Evolutionary conservation across 805 yeast genomes (phyloP).

Genomic region (Ogataea neopini): DNA sequence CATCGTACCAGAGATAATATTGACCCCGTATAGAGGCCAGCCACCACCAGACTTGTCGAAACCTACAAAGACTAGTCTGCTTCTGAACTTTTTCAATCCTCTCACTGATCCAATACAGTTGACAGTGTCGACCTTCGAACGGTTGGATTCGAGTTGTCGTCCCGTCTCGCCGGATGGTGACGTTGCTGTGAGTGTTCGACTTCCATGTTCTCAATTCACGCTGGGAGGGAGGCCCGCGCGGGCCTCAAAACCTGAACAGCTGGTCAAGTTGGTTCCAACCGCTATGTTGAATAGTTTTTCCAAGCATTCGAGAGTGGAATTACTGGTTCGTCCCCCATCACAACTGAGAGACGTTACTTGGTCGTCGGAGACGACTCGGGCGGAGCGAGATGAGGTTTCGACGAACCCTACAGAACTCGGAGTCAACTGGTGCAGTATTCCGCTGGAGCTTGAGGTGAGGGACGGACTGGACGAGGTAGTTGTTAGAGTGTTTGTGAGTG

Average conservation of each 20-base stretch:
- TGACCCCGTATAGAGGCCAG: slow-evolving; percentile 9
- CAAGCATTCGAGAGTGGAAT: slow-evolving; percentile 33
- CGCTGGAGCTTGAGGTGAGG: slow-evolving; percentile 18
- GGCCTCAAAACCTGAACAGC: slow-evolving; percentile 9
- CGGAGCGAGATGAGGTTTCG: background rate
- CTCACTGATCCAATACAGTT: slow-evolving; percentile 10
- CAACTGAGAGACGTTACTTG: slow-evolving; percentile 10
- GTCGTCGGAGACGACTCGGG: background rate
- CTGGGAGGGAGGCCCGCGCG: slow-evolving; percentile 18
- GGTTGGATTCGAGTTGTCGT: slow-evolving; percentile 5
- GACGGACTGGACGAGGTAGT: background rate
- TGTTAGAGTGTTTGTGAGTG: slow-evolving; percentile 24
- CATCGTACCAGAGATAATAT: slow-evolving; percentile 25
- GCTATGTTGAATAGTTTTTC: slow-evolving; percentile 29
- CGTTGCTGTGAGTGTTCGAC: slow-evolving; percentile 3
- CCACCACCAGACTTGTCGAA: background rate
- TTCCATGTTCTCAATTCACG: slow-evolving; percentile 26
- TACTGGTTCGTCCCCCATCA: slow-evolving; percentile 27
- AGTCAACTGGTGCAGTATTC: slow-evolving; percentile 33
- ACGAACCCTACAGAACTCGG: slow-evolving; percentile 25
- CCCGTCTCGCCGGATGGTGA: background rate
- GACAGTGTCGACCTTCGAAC: slow-evolving; percentile 16
- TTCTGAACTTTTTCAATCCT: slow-evolving; percentile 21
- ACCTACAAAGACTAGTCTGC: slow-evolving; percentile 3
- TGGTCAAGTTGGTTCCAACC: slow-evolving; percentile 33